Evolutionary conservation across 2,329 filamentous ascomycete genomes (phyloP).

Genomic region (Colletotrichum tabaci): DNA sequence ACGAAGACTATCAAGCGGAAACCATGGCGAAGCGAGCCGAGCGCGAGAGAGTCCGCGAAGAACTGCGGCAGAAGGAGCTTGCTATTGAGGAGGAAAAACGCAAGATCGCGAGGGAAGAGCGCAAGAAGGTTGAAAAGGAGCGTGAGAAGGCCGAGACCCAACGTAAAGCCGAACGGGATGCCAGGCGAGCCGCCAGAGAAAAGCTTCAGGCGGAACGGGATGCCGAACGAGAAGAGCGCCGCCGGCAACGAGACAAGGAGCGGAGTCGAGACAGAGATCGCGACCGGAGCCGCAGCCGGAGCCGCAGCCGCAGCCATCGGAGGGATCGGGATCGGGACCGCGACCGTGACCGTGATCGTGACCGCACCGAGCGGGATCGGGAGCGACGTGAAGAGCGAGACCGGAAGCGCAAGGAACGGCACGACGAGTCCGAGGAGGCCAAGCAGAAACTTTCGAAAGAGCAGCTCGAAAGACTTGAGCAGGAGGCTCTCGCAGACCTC

Average conservation of each 20-base stretch:
- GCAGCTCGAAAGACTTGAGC: constrained; percentile 70
- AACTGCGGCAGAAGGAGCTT: constrained; percentile 71
- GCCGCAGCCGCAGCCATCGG: constrained; percentile 27
- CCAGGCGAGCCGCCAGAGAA: constrained; percentile 60
- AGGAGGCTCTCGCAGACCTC: constrained; percentile 71
- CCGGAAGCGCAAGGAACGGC: constrained; percentile 55
- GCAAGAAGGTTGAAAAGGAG: constrained; percentile 64
- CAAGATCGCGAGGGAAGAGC: constrained; percentile 71
- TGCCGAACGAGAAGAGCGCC: constrained; percentile 69
- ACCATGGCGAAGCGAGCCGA: constrained; percentile 72
- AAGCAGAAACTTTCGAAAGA: constrained; percentile 72
- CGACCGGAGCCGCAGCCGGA: constrained; percentile 49
- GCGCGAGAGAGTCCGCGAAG: constrained; percentile 73
- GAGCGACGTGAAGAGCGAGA: constrained; percentile 48
- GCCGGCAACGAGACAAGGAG: constrained; percentile 58
- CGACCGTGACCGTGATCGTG: constrained; percentile 51
- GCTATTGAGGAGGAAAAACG: constrained; percentile 75
- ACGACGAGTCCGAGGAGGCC: constrained; percentile 59
- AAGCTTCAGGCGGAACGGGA: constrained; percentile 62
- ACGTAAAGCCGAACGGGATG: constrained; percentile 66
- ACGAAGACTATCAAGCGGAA: constrained; percentile 80
- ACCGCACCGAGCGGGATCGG: constrained; percentile 50
- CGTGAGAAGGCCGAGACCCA: constrained; percentile 65
- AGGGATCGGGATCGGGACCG: constrained; percentile 48
- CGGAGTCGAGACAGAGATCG: constrained; percentile 58